These are phyloP conservation scores for Helicostylum pulchrum DNA, from an alignment of 192 early-diverging fungal genomes.

Conservation along the genomic window DNA sequence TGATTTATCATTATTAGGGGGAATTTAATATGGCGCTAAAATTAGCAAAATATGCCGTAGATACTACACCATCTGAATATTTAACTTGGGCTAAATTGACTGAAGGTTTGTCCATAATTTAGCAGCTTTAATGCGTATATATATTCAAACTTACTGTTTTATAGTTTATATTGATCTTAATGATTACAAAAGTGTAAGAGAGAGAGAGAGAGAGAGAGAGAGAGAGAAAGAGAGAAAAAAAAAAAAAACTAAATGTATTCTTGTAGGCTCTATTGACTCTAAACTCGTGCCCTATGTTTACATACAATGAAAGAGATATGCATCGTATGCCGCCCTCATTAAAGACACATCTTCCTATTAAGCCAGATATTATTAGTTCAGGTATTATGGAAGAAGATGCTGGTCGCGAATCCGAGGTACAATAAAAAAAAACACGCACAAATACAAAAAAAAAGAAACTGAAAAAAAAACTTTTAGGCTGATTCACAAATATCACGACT, in stretches of 20 bases:
- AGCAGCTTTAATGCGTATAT: background rate
- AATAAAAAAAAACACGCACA: background rate
- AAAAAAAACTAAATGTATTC: background rate
- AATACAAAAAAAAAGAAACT: background rate
- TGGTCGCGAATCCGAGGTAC: slow-evolving; percentile 52
- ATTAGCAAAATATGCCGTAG: slow-evolving; percentile 90
- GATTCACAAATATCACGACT: slow-evolving; percentile 74
- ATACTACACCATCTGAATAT: slow-evolving; percentile 93
- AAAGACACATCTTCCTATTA: slow-evolving; percentile 86
- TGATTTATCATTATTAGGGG: slow-evolving; percentile 35
- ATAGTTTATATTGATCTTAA: slow-evolving; percentile 78
- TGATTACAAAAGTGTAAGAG: slow-evolving; percentile 74
- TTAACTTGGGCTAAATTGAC: slow-evolving; percentile 94
- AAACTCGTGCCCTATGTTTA: slow-evolving; percentile 99
- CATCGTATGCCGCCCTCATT: slow-evolving; percentile 90
- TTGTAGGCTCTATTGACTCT: slow-evolving; percentile 85
- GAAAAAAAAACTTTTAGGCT: slow-evolving; percentile 27
- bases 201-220: no score
- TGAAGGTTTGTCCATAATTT: slow-evolving; percentile 41
- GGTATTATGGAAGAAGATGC: slow-evolving; percentile 59
- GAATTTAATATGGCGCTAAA: slow-evolving; percentile 75
- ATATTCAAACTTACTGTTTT: background rate
- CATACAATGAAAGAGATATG: slow-evolving; percentile 80
- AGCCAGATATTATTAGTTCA: slow-evolving; percentile 65
- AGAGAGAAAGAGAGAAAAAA: background rate